A percentile compares a stretch with the other conserved stretches of the same genome.
Conservation (phyloP, 768 basidiomycete species). For the Pulveroboletus ravenelii region DNA sequence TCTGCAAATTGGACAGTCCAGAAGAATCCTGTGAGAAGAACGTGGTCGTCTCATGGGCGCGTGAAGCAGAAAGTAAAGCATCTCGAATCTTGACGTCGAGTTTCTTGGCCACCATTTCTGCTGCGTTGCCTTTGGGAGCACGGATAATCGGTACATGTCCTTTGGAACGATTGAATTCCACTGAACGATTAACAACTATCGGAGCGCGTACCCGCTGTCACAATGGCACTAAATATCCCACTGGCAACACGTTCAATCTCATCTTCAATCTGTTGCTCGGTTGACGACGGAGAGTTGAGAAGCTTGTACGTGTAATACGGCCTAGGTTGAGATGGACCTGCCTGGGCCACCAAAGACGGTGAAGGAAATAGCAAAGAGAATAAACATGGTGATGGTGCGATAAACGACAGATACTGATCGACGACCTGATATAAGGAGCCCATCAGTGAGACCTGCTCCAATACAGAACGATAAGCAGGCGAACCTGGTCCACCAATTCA, state of each 20-base stretch:
- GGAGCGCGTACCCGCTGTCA: conserved; percentile 66
- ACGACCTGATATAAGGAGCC: conserved; percentile 53
- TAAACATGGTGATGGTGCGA: conserved; percentile 85
- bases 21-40: conserved; percentile 78
- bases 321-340: conserved; percentile 33
- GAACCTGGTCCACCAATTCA: conserved; percentile 75
- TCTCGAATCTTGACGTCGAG: conserved; percentile 91
- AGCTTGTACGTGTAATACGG: conserved; percentile 70
- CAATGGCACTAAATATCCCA: conserved; percentile 89
- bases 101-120: conserved; percentile 98
- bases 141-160: conserved; percentile 94
- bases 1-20: conserved; percentile 79
- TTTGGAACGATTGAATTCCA: conserved; percentile 25
- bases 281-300: conserved; percentile 86
- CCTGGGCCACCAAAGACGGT: conserved; percentile 32
- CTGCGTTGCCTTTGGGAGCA: conserved; percentile 92
- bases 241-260: conserved; percentile 89
- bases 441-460: neutral
- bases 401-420: conserved; percentile 96
- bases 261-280: conserved; percentile 86
- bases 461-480: conserved; percentile 5
- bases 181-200: neutral
- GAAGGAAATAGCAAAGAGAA: conserved; percentile 81
- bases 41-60: conserved; percentile 49
- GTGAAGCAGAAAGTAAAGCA: conserved; percentile 64